Conservation (phyloP, 495 filamentous ascomycete genomes). For the Aspergillus kassunensis region DNA sequence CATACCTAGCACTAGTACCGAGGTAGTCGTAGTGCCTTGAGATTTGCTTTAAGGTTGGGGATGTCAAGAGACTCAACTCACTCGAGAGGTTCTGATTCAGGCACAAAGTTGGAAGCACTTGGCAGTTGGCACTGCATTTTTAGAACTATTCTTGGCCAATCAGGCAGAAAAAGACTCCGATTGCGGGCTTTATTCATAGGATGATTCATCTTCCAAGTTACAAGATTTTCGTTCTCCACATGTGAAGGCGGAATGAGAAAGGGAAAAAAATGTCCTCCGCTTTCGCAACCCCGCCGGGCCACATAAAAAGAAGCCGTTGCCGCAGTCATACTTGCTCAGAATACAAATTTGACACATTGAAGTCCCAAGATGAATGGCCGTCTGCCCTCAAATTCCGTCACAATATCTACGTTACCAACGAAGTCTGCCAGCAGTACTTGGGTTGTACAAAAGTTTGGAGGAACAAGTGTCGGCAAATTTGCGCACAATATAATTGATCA, state of each 20-base stretch:
- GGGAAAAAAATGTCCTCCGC: constrained; percentile 29
- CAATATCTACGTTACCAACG: constrained; percentile 6
- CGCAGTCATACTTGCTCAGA: constrained; percentile 6
- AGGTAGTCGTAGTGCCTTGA: too few species aligned
- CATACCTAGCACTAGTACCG: too few species aligned
- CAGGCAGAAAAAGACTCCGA: too few species aligned
- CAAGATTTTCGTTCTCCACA: constrained; percentile 5
- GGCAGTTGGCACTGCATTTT: too few species aligned
- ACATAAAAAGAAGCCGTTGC: constrained; percentile 25
- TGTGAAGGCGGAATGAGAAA: constrained; percentile 29
- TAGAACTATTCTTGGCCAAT: constrained; percentile 8
- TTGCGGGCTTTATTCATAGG: too few species aligned
- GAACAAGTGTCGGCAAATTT: constrained; percentile 71
- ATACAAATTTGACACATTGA: constrained; percentile 1
- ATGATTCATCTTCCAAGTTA: too few species aligned
- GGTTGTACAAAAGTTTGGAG: constrained; percentile 86
- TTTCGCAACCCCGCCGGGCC: constrained; percentile 33
- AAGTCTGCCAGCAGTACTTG: constrained; percentile 40
- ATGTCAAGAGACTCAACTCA: too few species aligned
- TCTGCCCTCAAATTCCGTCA: constrained; percentile 12
- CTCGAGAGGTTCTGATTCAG: too few species aligned
- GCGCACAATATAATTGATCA: constrained; percentile 66
- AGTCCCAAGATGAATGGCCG: constrained; percentile 17
- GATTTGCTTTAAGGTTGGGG: too few species aligned
- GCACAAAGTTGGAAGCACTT: too few species aligned